Percentiles rank a stretch among this genome's conserved stretches.
Evolutionary conservation across 495 filamentous ascomycete genomes (phyloP).

Genomic region (Aspergillus taichungensis): DNA sequence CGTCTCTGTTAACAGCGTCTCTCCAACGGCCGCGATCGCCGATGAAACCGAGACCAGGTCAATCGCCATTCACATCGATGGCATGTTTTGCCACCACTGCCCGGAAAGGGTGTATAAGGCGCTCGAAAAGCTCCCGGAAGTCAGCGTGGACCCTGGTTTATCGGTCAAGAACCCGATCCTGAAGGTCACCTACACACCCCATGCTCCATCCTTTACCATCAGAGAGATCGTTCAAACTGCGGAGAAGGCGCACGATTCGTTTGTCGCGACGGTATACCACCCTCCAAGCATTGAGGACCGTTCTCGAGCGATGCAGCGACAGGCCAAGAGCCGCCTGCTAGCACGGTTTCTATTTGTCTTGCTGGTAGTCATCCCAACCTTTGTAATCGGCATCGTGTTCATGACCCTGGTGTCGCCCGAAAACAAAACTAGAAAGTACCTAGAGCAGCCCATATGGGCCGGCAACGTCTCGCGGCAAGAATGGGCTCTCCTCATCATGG

Average conservation of each 20-base stretch:
- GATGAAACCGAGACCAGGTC: constrained; percentile 36
- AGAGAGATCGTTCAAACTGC: constrained; percentile 63
- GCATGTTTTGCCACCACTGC: constrained; percentile 86
- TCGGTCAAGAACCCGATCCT: constrained; percentile 55
- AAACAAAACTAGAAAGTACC: constrained; percentile 46
- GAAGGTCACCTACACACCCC: constrained; percentile 60
- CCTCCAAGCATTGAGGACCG: constrained; percentile 81
- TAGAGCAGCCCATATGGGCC: constrained; percentile 62
- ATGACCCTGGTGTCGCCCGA: constrained; percentile 66
- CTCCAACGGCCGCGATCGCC: constrained; percentile 9
- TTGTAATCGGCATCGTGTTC: constrained; percentile 83
- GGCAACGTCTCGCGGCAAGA: constrained; percentile 69
- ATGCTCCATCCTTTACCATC: constrained; percentile 63
- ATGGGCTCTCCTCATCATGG: constrained; percentile 76
- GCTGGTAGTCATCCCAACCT: constrained; percentile 73
- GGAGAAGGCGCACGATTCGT: constrained; percentile 51
- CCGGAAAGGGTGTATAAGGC: constrained; percentile 49
- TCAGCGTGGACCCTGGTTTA: constrained; percentile 41
- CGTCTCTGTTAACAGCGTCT: constrained; percentile 43
- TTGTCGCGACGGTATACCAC: constrained; percentile 63
- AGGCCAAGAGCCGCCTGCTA: constrained; percentile 52
- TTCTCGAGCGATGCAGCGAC: constrained; percentile 58
- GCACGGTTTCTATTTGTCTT: constrained; percentile 61
- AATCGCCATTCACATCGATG: constrained; percentile 60
- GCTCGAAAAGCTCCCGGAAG: constrained; percentile 41